phyloP scores from a whole-genome alignment of 257 asterid genomes.

The Scutellaria barbata region DNA sequence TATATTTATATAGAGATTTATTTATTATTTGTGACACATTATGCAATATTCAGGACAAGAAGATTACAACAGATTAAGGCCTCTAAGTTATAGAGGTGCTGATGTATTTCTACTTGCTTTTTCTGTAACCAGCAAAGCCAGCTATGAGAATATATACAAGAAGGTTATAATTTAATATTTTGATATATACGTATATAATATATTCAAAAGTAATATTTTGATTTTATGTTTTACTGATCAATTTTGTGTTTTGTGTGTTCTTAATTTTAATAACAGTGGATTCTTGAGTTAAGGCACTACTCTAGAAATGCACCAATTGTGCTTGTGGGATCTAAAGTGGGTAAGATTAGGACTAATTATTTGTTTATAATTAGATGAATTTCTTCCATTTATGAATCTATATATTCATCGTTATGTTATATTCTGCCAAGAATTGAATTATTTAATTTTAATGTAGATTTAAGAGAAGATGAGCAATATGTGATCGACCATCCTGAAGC shows the following conservation, averaged over 20 bases:
- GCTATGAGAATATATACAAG: slow-evolving; percentile 75
- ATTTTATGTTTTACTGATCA: neutral
- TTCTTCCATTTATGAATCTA: neutral
- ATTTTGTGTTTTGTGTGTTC: neutral
- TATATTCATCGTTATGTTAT: too few species aligned
- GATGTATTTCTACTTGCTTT: slow-evolving; percentile 75
- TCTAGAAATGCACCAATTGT: slow-evolving; percentile 72
- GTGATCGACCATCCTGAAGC: slow-evolving; percentile 64
- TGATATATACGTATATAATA: too few species aligned
- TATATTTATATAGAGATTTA: neutral
- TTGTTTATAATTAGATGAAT: neutral
- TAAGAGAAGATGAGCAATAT: slow-evolving; percentile 76
- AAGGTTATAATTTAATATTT: slow-evolving; percentile 45
- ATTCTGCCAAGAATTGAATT: neutral
- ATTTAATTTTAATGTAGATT: slow-evolving; percentile 42
- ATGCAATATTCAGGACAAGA: slow-evolving; percentile 61
- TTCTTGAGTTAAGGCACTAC: slow-evolving; percentile 73
- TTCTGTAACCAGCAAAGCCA: slow-evolving; percentile 77
- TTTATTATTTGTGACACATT: neutral
- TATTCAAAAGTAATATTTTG: too few species aligned
- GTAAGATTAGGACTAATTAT: slow-evolving; percentile 37
- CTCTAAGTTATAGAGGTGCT: slow-evolving; percentile 84
- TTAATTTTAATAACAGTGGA: slow-evolving; percentile 54
- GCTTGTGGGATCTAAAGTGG: slow-evolving; percentile 81
- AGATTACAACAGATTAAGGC: slow-evolving; percentile 84